A percentile compares a stretch with the other conserved stretches of the same genome.
Conservation (phyloP, 2,329 filamentous ascomycete species). For the Paraphaeosphaeria minitans region DNA sequence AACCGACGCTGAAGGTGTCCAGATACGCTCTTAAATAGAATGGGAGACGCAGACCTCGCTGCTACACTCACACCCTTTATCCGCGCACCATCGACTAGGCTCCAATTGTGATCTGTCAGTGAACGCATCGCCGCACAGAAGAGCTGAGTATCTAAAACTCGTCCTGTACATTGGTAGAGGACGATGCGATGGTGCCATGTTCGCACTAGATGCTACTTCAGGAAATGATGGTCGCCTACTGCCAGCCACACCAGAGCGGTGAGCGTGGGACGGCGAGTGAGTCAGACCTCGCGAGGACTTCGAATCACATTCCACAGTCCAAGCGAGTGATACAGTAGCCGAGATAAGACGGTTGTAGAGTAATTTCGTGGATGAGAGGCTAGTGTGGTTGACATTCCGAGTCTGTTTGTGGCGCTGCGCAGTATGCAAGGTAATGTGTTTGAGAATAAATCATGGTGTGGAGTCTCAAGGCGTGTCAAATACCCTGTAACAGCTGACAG, state of each 20-base stretch:
- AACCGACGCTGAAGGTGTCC: not conserved
- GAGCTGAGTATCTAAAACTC: not conserved
- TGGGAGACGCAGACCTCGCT: not conserved
- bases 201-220: conserved; percentile 7
- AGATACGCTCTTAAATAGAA: conserved; percentile 1
- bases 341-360: conserved; percentile 8
- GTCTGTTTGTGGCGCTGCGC: conserved; percentile 13
- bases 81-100: not conserved
- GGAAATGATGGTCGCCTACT: conserved; percentile 3
- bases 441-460: not conserved
- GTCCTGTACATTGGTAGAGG: not conserved
- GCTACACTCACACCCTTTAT: not conserved
- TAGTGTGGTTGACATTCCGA: conserved; percentile 14
- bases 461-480: not conserved
- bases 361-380: not conserved
- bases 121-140: not conserved
- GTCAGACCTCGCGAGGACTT: conserved; percentile 4
- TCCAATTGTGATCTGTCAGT: not conserved
- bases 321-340: not conserved
- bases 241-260: not conserved
- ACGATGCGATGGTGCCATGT: not conserved
- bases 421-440: conserved; percentile 16
- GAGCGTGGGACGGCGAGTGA: not conserved
- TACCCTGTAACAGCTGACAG: not conserved
- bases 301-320: conserved; percentile 12